phyloP scores from a whole-genome alignment of 495 filamentous ascomycete species.

The Penicillium mononematosum region DNA sequence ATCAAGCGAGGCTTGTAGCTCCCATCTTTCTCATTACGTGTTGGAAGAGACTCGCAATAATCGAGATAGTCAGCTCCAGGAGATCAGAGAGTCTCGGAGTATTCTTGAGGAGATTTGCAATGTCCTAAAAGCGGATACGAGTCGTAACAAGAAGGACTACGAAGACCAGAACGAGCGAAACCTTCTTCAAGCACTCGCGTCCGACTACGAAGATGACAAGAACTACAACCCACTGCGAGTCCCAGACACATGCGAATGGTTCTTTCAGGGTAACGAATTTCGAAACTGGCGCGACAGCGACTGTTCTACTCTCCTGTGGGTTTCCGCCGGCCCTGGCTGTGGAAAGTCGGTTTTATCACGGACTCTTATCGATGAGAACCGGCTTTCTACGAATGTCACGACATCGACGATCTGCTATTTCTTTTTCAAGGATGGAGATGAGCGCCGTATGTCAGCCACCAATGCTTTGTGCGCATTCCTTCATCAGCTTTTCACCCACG shows the following conservation, averaged over 20 bases:
- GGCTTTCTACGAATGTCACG: constrained; percentile 16
- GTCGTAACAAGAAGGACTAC: constrained; percentile 6
- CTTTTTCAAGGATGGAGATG: constrained; percentile 41
- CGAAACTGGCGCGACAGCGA: constrained; percentile 28
- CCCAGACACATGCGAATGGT: constrained; percentile 41
- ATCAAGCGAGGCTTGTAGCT: neutral
- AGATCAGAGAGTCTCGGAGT: neutral
- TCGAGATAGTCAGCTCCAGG: neutral
- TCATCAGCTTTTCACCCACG: constrained; percentile 33
- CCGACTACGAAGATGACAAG: constrained; percentile 33
- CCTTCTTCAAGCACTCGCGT: constrained; percentile 9
- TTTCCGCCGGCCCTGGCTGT: constrained; percentile 42
- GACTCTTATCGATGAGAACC: constrained; percentile 31
- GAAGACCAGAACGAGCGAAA: constrained; percentile 14
- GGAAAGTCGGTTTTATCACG: constrained; percentile 44
- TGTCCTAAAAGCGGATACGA: constrained; percentile 19
- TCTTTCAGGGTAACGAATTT: constrained; percentile 29
- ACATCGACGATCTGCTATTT: constrained; percentile 37
- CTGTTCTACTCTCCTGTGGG: constrained; percentile 35
- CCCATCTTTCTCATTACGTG: neutral
- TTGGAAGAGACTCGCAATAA: neutral
- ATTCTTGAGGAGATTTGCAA: neutral
- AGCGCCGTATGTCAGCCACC: constrained; percentile 14
- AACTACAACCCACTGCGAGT: constrained; percentile 19
- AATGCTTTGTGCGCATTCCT: constrained; percentile 36